Evolutionary conservation across 225 moss, liverwort and hornwort species (phyloP).

Genomic region (Marchantia polymorpha): DNA sequence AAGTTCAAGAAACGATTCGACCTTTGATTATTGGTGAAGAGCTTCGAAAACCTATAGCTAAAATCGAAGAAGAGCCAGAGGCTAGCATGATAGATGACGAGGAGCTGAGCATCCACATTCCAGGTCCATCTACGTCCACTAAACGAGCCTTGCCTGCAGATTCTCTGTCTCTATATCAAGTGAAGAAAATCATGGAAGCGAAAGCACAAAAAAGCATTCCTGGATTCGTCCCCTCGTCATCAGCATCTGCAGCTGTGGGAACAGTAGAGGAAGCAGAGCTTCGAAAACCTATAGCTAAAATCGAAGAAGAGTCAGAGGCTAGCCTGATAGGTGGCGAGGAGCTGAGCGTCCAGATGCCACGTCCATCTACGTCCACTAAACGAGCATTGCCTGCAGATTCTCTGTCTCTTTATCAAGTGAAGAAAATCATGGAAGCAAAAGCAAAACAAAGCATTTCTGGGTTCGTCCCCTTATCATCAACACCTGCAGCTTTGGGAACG

Average conservation of each 20-base stretch:
- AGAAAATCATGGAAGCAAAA: neutral
- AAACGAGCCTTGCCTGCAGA: neutral
- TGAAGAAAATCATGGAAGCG: neutral
- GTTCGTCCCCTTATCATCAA: neutral
- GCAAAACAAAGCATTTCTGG: neutral
- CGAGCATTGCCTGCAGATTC: neutral
- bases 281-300: neutral
- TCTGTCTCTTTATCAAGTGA: neutral
- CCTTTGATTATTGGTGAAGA: neutral
- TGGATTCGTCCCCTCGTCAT: neutral
- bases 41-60: neutral
- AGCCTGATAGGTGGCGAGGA: neutral
- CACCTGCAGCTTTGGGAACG: no score
- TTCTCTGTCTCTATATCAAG: neutral
- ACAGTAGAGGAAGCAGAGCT: neutral
- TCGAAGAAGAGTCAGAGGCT: neutral
- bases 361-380: neutral
- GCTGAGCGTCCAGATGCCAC: neutral
- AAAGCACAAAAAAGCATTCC: neutral
- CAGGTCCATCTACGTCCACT: neutral
- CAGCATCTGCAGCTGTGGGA: no score
- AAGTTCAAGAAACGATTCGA: neutral
- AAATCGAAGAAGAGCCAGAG: neutral
- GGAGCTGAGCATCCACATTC: neutral
- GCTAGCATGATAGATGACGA: neutral